Evolutionary conservation across 1,284 basidiomycete genomes (phyloP).

Genomic region (Pseudozyma tsukubaensis): DNA sequence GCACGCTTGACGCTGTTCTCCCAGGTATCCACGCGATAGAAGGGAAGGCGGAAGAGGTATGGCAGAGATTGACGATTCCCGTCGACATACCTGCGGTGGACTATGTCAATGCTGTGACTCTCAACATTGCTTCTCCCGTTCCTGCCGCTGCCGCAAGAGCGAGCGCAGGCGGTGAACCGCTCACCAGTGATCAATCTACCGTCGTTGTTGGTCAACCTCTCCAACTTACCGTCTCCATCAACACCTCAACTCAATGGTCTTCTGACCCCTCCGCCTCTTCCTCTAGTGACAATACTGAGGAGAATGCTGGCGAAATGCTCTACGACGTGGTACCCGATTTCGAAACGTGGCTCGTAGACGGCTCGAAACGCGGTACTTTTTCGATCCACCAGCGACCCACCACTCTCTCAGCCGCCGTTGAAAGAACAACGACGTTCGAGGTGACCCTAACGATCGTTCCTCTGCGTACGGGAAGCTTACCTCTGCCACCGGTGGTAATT

Average conservation of each 20-base stretch:
- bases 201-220: conserved; percentile 46
- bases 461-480: conserved; percentile 37
- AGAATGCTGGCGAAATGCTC: conserved; percentile 27
- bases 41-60: conserved; percentile 4
- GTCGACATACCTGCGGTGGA: conserved; percentile 53
- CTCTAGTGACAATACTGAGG: too few relatives aligned
- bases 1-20: conserved; percentile 2
- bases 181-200: not conserved
- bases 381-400: too few relatives aligned
- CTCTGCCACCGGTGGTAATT: conserved; percentile 8
- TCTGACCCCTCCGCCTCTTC: too few relatives aligned
- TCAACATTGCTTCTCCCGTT: conserved; percentile 2
- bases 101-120: conserved; percentile 47
- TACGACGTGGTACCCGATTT: conserved; percentile 60
- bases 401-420: not conserved
- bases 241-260: conserved; percentile 35
- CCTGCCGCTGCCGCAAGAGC: too few relatives aligned
- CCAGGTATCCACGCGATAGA: not conserved
- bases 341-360: conserved; percentile 61
- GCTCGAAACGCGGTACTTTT: conserved; percentile 47
- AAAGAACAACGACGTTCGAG: not conserved
- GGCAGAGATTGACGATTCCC: conserved; percentile 54
- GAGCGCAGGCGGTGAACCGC: too few relatives aligned
- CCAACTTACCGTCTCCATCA: conserved; percentile 29
- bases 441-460: conserved; percentile 50